Base-by-base conservation (phyloP, 345 rosid genomes). In the Gossypioides kirkii region DNA sequence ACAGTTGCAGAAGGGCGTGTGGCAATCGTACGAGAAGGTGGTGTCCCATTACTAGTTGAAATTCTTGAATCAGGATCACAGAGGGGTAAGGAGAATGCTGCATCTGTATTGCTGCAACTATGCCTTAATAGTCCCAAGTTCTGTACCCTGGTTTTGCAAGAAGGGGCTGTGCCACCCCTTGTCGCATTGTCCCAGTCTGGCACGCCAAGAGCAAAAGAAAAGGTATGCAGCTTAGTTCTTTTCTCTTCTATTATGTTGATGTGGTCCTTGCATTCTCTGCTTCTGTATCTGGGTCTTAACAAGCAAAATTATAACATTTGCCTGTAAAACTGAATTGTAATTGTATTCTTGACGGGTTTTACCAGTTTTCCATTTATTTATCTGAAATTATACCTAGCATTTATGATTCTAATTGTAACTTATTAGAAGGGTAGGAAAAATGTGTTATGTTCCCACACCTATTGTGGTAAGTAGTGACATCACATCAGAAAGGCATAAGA, bases 121-220 rank as follows among this genome's bases (percentile, higher is more conserved):
- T 95, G 98, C 81, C 77, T 92, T 65, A 82, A 81, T 78, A 92
- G 87, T 80, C 79, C 94, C 61, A 92, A 86, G 86, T 92, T 88
- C 79, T 92, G 99, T 79, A 86, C 82, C 67, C 77, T 95, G 79
- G 97, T 95, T 77, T 85, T 92, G 80, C 97, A 91, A 85, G 99
- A 95, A 85, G 99, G 99, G 14, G 99, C 96, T 17, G 90, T 95
- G 73, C 96, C 99, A 80, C 99, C 99, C 46, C 92, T 95, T 77
- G 98, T 95, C 72, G 92, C 91, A 52, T 85, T 95, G 85, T 92
- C 94, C 22, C 98, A 88, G 76, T 88, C 91, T 17, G 99, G 99
- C 78, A 89, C 97, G 10, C 94, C 88, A 71, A 89, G 99, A 84
- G 99, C 94, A 46, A 95, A 88, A 80, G 97, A 92, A 82, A 95